Evolutionary conservation across 2,329 filamentous ascomycete genomes (phyloP).

Genomic region (Botrytis paeoniae): DNA sequence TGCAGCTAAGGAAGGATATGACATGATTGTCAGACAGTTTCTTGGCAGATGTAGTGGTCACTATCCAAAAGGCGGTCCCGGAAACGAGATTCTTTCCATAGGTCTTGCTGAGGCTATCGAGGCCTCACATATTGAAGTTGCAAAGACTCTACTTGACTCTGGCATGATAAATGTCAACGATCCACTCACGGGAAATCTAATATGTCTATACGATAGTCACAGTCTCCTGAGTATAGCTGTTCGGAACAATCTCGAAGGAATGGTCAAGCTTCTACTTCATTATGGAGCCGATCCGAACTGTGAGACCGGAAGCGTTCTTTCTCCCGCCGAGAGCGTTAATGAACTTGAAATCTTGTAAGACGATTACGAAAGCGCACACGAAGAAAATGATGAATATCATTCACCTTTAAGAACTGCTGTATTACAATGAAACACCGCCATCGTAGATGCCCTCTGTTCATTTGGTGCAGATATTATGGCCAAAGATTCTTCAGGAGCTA

Average conservation of each 20-base stretch:
- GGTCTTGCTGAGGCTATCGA: fast-evolving
- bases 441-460: background rate
- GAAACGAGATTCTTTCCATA: fast-evolving
- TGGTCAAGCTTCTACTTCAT: background rate
- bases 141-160: background rate
- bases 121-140: background rate
- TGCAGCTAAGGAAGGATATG: background rate
- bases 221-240: background rate
- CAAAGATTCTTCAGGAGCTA: background rate
- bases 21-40: background rate
- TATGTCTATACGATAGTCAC: fast-evolving
- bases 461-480: background rate
- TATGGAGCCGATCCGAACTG: fast-evolving
- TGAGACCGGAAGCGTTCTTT: fast-evolving
- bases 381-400: fast-evolving
- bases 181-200: fast-evolving
- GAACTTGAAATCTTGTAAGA: background rate
- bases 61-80: background rate
- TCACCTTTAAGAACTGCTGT: background rate
- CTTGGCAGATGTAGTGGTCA: fast-evolving
- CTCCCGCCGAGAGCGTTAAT: fast-evolving
- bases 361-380: background rate
- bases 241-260: fast-evolving
- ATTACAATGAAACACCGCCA: background rate
- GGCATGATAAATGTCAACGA: background rate